Base-by-base conservation (phyloP, 2,329 filamentous ascomycete species). In the Lasiodiplodia theobromae region DNA sequence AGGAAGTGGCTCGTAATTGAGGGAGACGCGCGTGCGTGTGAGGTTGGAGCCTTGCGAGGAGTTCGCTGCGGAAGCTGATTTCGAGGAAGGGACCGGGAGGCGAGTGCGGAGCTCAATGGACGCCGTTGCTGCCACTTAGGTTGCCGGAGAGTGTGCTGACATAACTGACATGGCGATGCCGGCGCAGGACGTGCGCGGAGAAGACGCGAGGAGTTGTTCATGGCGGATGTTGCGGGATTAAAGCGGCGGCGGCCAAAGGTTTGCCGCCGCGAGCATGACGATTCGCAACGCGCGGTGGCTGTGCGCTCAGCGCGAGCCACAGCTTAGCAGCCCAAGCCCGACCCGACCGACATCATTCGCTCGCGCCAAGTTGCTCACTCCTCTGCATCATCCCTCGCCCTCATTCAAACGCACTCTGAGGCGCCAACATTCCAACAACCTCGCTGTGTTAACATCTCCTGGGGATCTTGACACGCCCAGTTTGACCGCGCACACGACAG, bases 151-250 rank as follows among this genome's bases (percentile, higher is more conserved):
- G 80, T 72, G 70, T 78, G 77, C 65, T 83, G 73, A 74, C 84
- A 86, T 62, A 80, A 77, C 65, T 82, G 81, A 77, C 84, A 86
- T 66, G 84, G 71, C 5, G 68, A 86, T 62, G 84, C 71, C 10
- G 68, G 40, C 18, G n/a, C 25, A 16, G 51, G 60, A 10, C 54
- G 57, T 21, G 58, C 53, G 47, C 66, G 69, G 12, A 68, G 44
- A 23, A 68, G 68, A 18, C 65, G 52, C 40, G 56, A 58, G 16
- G 67, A 49, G 23, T 49, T 28, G 40, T 68, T 64, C 68, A 68
- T 69, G 70, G 66, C 75, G 73, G 53, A 38, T 64, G 70, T 77
- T 75, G 69, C 72, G 49, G 52, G 38, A 38, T 40, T 38, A 66
- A 49, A 37, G 64, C 51, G 60, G 44, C 37, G 44, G 44, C 44